Evolutionary conservation across 768 basidiomycete genomes (phyloP), one percentile per base, ranked within the genome.

Genomic region (Lentinula detonsa): DNA sequence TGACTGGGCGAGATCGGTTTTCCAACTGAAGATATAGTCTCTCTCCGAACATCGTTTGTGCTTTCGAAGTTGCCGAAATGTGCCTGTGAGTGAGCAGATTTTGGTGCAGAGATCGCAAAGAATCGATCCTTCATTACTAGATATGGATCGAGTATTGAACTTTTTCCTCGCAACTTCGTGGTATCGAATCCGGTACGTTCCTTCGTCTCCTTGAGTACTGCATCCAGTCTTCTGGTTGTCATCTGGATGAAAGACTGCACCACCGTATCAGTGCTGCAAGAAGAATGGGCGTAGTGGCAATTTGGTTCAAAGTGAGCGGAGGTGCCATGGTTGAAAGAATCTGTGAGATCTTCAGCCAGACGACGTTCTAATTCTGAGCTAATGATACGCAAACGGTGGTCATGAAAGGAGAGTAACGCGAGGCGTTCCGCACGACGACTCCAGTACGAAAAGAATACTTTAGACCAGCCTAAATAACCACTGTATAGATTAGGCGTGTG

Each of bases 391-490:
- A 81, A 70, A 45, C 75, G 75, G 42, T 69, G 68, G 63, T 81
- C 79, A 48, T 76, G 73, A 42, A 70, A 63, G 15, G 74, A 71
- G 34, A 81, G 73, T 42, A 82, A 80, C 53, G 79, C 80, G 49
- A 81, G 75, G 33, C 78, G 80, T 66, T 82, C 81, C 5, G 75
- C 70, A 34, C 79, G 78, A 56, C 79, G 78, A n/a, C 79, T 78
- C 81, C 79, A 81, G 62, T 82, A 82, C 50, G 79, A 81, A 54
- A 81, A 81, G 60, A 82, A 81, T 8, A 79, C 81, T 54, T 82
- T 81, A 18, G 80, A 82, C 79, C 79, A 82, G 61, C 79, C 79
- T 57, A 31, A 10, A 18, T 53, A 13, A 18, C 16, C 50, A n/a
- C 18, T 0, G 21, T 4, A n/a, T 33, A 8, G 13, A 18, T 34